Base-by-base conservation (phyloP, 2,329 filamentous ascomycete genomes). In the Ophiocordyceps camponoti-saundersi region DNA sequence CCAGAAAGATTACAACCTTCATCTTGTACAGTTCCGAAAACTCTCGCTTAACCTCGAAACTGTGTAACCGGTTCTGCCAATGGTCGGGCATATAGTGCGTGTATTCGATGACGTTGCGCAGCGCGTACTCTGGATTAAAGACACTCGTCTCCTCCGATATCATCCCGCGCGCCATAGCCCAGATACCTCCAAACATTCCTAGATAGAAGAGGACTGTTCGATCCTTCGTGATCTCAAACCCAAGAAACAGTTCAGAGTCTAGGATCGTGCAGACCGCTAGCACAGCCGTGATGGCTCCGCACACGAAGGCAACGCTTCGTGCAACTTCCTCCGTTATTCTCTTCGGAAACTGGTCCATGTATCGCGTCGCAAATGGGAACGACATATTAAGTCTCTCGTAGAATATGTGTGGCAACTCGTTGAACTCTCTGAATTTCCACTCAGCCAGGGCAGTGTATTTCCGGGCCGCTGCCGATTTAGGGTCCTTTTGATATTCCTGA, bases 391-490 rank as follows among this genome's bases (percentile, higher is more conserved):
- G 71, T 20, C 92, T 80, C 52, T 90, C 85, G 50, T 88, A 77
- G 56, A 96, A 98, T 2, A 96, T 72, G 62, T 98, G 92, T 48
- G 83, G 82, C 1, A 98, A 72, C 62, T 98, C 92, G 57, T 98
- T 98, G 72, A 96, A 98, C 61, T 96, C 90, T 44, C 92, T 82
- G 52, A 98, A 95, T 57, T 95, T 96, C 92, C 92, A 98, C 60
- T 95, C 85, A 0, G 92, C 92, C 45, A 95, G 75, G 1, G 88
- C 85, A 0, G 90, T 96, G 59, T 95, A 98, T 53, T 88, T 82
- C 40, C 92, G 80, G 16, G 63, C 61, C 10, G 87, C 82, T n/a
- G 85, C 84, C 36, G 95, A 76, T 51, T 88, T 81, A 1, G 86
- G 90, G 51, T 95, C 94, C 58, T 89, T 93, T 64, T 95, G 88